Conservation (phyloP, 495 filamentous ascomycete species). For the Hyaloscypha hepaticicola region DNA sequence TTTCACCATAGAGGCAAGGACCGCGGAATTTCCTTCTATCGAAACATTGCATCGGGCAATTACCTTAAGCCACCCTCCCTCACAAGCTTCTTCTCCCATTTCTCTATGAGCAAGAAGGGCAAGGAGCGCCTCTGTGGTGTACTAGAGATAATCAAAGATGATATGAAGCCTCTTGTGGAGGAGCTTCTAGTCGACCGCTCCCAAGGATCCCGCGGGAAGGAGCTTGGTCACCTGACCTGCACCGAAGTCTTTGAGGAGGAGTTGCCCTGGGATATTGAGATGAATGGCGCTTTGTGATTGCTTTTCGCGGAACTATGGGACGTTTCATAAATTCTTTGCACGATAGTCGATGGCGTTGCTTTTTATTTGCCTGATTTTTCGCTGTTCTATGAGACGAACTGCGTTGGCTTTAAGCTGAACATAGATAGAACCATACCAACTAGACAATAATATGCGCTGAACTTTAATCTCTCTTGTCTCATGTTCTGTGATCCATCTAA, state of each 20-base stretch:
- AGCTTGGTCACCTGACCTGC: constrained; percentile 8
- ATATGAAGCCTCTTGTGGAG: constrained; percentile 5
- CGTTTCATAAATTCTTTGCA: background rate
- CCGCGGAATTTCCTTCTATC: constrained; percentile 39
- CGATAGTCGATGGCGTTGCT: background rate
- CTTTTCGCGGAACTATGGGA: background rate
- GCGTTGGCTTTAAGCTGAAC: no score
- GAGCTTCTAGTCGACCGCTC: constrained; percentile 11
- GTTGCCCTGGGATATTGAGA: constrained; percentile 8
- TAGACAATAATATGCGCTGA: no score
- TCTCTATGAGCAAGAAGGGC: constrained; percentile 29
- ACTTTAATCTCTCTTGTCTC: no score
- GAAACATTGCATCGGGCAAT: constrained; percentile 30
- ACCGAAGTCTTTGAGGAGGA: constrained; percentile 5
- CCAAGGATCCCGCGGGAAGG: background rate
- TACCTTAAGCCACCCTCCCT: constrained; percentile 30
- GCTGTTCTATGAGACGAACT: no score
- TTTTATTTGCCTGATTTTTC: background rate
- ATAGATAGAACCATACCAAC: no score
- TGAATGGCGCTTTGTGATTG: background rate
- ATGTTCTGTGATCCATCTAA: no score
- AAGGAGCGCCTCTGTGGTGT: constrained; percentile 1
- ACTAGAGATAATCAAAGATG: constrained; percentile 16
- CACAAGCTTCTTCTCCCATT: constrained; percentile 26
- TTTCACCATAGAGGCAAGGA: constrained; percentile 31